A percentile compares a stretch with the other conserved stretches of the same genome.
These are phyloP conservation scores for Triticum dicoccoides DNA, from an alignment of 176 grass and related monocot genomes.

Conservation along the genomic window DNA sequence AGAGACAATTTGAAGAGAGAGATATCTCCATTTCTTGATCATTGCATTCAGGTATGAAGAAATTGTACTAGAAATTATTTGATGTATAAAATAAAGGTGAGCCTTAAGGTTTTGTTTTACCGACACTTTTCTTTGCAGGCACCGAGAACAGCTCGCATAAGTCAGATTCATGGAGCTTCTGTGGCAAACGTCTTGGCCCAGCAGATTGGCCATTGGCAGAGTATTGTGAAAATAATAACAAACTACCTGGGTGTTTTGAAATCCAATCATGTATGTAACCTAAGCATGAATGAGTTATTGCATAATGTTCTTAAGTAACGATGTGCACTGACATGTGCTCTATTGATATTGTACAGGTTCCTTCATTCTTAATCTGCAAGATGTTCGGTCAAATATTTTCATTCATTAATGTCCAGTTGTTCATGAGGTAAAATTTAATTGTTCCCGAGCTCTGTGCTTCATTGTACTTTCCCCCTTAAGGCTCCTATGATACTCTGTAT, in stretches of 20 bases:
- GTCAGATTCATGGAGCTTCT: too few relatives aligned
- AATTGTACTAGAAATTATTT: background rate
- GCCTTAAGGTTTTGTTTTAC: background rate
- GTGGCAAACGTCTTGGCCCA: too few relatives aligned
- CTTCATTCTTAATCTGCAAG: slow-evolving; percentile 80
- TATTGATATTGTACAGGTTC: slow-evolving; percentile 45
- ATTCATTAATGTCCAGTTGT: slow-evolving; percentile 80
- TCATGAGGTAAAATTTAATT: slow-evolving; percentile 56
- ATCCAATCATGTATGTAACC: slow-evolving; percentile 72
- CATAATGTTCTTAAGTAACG: background rate
- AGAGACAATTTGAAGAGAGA: slow-evolving; percentile 89
- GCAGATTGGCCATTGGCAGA: slow-evolving; percentile 66
- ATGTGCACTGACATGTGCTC: slow-evolving; percentile 4
- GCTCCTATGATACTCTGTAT: background rate
- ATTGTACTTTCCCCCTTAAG: background rate
- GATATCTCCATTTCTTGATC: slow-evolving; percentile 64
- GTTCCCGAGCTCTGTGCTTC: background rate
- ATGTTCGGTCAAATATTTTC: slow-evolving; percentile 77
- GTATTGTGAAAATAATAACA: slow-evolving; percentile 79
- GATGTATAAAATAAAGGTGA: too few relatives aligned
- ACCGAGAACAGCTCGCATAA: slow-evolving; percentile 51
- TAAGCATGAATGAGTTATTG: background rate
- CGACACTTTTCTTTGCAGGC: slow-evolving; percentile 42
- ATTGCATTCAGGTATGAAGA: slow-evolving; percentile 59
- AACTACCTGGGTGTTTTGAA: slow-evolving; percentile 65